Base-by-base conservation (phyloP, 164 flowering plant species). In the Warburgia ugandensis region DNA sequence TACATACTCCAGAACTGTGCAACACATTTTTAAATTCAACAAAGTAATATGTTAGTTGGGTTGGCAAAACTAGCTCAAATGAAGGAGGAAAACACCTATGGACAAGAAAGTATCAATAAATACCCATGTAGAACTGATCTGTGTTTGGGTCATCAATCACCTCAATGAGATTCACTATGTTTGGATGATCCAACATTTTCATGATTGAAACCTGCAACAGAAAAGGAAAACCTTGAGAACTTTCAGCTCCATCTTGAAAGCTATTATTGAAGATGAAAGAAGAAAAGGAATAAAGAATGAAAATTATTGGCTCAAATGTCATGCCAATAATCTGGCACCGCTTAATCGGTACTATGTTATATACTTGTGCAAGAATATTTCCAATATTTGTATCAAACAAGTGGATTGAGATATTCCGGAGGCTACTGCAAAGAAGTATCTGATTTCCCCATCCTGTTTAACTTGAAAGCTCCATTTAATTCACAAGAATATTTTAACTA, bases 61-160 rank as follows among this genome's bases (percentile, higher is more conserved):
- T 27, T 45, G 17, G 33, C 10, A 45, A 9, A n/a, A 45, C n/a
- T n/a, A 27, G 14, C 49, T n/a, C 6, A 48, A 19, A 16, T 16
- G 14, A 29, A 14, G 27, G 30, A 6, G 20, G 7, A 29, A 17
- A 40, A 21, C 17, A 40, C 3, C 4, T 11, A 29, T 12, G 19
- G 26, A 29, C 28, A 21, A 23, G 29, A 50, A 48, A 19, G 38
- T 7, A n/a, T 21, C 30, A 52, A 52, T n/a, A 44, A 54, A 61
- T 92, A 94, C 99, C 99, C 97, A 94, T 89, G 71, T 89, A 94
- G 73, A 94, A 89, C 66, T 84, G 76, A 78, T 94, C 99, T 35
- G 81, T 60, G 52, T 73, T 67, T 54, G 97, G 90, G 73, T 94
- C 99, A 75, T 94, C 87, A 70, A 94, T 89, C 71, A 94, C 99